phyloP scores from a whole-genome alignment of 179 eudicot genomes.

The Dionaea muscipula region DNA sequence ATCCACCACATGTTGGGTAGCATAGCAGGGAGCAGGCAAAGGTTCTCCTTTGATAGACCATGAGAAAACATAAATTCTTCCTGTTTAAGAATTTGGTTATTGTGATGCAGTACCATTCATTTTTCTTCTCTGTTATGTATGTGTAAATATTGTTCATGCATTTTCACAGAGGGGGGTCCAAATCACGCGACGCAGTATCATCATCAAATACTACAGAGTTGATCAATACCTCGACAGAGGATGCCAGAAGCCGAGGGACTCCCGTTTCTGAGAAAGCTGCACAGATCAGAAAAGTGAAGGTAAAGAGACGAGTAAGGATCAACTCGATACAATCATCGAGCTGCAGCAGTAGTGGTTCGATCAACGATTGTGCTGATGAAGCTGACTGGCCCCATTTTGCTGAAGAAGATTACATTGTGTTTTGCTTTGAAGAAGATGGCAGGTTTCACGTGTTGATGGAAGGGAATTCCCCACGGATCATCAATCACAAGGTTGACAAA shows the following conservation, averaged over 20 bases:
- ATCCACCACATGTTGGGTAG: no score
- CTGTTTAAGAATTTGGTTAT: neutral
- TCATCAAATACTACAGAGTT: slow-evolving; percentile 9
- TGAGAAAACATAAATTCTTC: no score
- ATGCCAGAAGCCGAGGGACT: slow-evolving; percentile 13
- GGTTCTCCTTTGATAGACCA: no score
- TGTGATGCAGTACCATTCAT: slow-evolving; percentile 35
- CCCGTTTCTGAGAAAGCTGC: slow-evolving; percentile 9
- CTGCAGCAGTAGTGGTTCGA: slow-evolving; percentile 24
- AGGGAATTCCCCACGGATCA: slow-evolving; percentile 20
- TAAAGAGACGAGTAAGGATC: slow-evolving; percentile 31
- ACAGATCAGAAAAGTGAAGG: slow-evolving; percentile 26
- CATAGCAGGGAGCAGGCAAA: no score
- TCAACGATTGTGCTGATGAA: slow-evolving; percentile 17
- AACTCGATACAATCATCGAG: slow-evolving; percentile 18
- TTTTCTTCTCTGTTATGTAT: slow-evolving; percentile 40
- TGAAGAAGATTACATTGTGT: slow-evolving; percentile 66
- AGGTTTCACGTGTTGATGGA: slow-evolving; percentile 41
- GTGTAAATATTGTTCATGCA: slow-evolving; percentile 30
- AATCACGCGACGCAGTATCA: slow-evolving; percentile 1
- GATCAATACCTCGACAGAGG: slow-evolving; percentile 9
- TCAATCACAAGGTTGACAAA: slow-evolving; percentile 21
- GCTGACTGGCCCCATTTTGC: slow-evolving; percentile 35
- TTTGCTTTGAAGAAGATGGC: slow-evolving; percentile 61
- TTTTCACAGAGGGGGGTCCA: slow-evolving; percentile 17